A percentile compares a stretch with the other conserved stretches of the same genome.
These are phyloP conservation scores for Saturnispora mendoncae DNA, from an alignment of 805 yeast species.

Conservation along the genomic window DNA sequence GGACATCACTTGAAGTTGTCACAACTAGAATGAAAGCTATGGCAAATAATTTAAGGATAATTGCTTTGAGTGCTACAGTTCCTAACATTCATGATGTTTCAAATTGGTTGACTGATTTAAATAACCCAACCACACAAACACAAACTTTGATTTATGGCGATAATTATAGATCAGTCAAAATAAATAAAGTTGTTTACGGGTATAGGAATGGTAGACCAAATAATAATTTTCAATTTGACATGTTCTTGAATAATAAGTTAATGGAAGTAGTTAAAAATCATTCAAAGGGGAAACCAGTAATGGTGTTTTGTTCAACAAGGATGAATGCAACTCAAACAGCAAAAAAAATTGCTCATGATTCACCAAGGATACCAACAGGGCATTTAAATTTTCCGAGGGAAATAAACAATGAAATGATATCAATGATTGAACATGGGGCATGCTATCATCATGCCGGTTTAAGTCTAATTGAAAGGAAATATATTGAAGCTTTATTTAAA, in stretches of 20 bases:
- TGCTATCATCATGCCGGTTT: constrained; percentile 78
- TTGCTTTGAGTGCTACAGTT: constrained; percentile 86
- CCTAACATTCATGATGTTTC: constrained; percentile 92
- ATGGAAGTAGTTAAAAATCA: constrained; percentile 32
- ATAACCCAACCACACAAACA: constrained; percentile 38
- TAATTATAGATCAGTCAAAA: constrained; percentile 85
- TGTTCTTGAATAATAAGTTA: constrained; percentile 34
- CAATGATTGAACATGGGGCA: constrained; percentile 50
- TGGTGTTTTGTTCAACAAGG: constrained; percentile 73
- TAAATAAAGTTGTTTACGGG: constrained; percentile 59
- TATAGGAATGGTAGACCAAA: constrained; percentile 27
- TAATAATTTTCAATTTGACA: constrained; percentile 43
- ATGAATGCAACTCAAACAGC: constrained; percentile 75
- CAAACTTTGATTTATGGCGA: constrained; percentile 94
- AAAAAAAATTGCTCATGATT: constrained; percentile 52
- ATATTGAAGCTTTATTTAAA: constrained; percentile 61
- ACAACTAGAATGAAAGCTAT: constrained; percentile 91
- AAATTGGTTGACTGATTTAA: constrained; percentile 57
- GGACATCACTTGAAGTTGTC: constrained; percentile 89
- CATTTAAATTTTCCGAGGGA: constrained; percentile 58
- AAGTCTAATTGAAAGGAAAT: constrained; percentile 58
- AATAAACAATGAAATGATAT: constrained; percentile 53
- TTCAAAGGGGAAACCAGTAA: constrained; percentile 55
- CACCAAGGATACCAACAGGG: constrained; percentile 63
- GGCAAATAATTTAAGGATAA: constrained; percentile 82